Percentiles rank a stretch among this genome's conserved stretches.
Evolutionary conservation across 129 eudicot species (phyloP).

Genomic region (Apium graveolens): DNA sequence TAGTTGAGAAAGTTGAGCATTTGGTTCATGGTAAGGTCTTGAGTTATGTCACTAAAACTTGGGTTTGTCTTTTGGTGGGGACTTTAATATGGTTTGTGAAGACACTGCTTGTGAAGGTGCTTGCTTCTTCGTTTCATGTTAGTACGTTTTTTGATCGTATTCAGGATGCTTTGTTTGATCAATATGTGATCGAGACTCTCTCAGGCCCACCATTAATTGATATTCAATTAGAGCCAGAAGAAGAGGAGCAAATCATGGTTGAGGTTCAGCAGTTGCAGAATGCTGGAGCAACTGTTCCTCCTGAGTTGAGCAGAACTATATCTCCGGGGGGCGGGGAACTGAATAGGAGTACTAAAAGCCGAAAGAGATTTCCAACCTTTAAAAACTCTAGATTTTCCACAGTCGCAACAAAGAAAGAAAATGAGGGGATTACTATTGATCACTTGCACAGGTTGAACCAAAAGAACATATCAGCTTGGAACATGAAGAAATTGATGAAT

Average conservation of each 20-base stretch:
- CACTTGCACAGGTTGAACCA: slow-evolving; percentile 23
- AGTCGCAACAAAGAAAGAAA: slow-evolving; percentile 36
- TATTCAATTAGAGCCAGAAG: slow-evolving; percentile 31
- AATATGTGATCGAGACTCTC: slow-evolving; percentile 40
- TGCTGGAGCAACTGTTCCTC: slow-evolving; percentile 40
- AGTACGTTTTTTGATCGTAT: slow-evolving; percentile 1
- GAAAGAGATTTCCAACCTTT: slow-evolving; percentile 18
- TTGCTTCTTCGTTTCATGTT: slow-evolving; percentile 5
- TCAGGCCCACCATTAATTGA: slow-evolving; percentile 31
- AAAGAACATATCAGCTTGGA: slow-evolving; percentile 85
- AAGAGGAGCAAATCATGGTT: slow-evolving; percentile 25
- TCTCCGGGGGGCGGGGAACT: slow-evolving; percentile 44
- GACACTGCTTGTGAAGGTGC: slow-evolving; percentile 37
- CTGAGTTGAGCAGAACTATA: slow-evolving; percentile 56
- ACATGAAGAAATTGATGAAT: slow-evolving; percentile 76
- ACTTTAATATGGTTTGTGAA: slow-evolving; percentile 46
- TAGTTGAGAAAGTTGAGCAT: slow-evolving; percentile 30
- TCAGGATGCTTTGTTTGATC: slow-evolving; percentile 8
- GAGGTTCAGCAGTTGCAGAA: slow-evolving; percentile 39
- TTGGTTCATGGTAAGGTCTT: slow-evolving; percentile 28
- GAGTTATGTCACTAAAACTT: slow-evolving; percentile 31
- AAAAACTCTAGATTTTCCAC: slow-evolving; percentile 46
- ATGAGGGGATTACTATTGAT: slow-evolving; percentile 6
- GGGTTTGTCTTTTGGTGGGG: slow-evolving; percentile 48
- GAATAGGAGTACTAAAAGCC: slow-evolving; percentile 32